A percentile compares a stretch with the other conserved stretches of the same genome.
phyloP scores from a whole-genome alignment of 768 basidiomycete species.

The Candolleomyces eurysporus region DNA sequence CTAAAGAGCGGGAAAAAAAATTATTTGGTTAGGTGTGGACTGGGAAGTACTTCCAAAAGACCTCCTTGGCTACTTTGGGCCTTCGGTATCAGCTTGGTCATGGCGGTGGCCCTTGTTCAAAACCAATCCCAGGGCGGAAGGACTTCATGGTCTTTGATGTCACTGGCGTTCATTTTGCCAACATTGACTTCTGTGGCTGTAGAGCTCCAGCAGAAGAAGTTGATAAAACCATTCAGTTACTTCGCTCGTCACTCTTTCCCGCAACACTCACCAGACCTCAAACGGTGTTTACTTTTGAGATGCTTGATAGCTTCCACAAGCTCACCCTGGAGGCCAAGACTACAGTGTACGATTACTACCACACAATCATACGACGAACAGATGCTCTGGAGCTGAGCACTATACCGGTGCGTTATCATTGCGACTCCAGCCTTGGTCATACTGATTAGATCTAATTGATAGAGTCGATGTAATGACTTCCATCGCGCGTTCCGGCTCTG shows the following conservation, averaged over 20 bases:
- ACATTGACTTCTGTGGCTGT: conserved; percentile 18
- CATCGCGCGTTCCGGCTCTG: conserved; percentile 14
- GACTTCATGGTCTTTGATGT: background rate
- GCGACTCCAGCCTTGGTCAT: no score
- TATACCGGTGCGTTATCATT: no score
- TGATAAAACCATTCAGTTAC: background rate
- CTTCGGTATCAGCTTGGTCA: background rate
- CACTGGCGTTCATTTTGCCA: conserved; percentile 13
- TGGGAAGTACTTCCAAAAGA: background rate
- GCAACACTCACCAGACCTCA: background rate
- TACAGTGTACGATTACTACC: conserved; percentile 1
- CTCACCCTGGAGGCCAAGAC: conserved; percentile 2
- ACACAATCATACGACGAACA: background rate
- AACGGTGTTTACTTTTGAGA: conserved; percentile 6
- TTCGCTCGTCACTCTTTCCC: conserved; percentile 4
- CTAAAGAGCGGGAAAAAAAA: background rate
- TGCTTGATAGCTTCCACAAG: background rate
- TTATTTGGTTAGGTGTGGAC: background rate
- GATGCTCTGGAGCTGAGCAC: no score
- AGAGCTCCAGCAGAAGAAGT: background rate
- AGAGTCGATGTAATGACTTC: conserved; percentile 12
- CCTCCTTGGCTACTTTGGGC: background rate
- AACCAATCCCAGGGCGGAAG: background rate
- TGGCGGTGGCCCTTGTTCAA: background rate
- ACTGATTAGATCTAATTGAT: no score